A percentile compares a stretch with the other conserved stretches of the same genome.
phyloP scores from a whole-genome alignment of 805 yeast species.

The Cyberlindnera xylosilytica region DNA sequence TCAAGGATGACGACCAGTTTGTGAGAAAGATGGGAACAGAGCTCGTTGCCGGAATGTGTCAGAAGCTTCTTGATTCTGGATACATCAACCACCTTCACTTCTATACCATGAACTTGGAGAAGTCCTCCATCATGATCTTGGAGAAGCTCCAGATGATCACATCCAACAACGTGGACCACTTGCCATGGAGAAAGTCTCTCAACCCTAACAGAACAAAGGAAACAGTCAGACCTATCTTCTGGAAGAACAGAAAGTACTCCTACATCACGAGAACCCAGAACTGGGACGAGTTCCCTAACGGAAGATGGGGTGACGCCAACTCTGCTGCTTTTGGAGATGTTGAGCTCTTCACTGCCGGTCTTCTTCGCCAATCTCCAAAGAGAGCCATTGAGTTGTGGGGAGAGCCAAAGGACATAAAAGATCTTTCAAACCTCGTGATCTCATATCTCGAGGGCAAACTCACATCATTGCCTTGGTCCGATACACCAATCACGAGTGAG shows the following conservation, averaged over 20 bases:
- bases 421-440: conserved; percentile 61
- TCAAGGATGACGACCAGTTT: conserved; percentile 84
- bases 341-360: conserved; percentile 73
- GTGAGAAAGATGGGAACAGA: conserved; percentile 86
- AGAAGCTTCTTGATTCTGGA: conserved; percentile 64
- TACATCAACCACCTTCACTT: conserved; percentile 84
- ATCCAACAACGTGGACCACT: conserved; percentile 28
- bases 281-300: conserved; percentile 99
- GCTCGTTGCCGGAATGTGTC: conserved; percentile 81
- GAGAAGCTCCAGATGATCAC: conserved; percentile 63
- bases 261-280: conserved; percentile 85
- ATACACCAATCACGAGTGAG: conserved; percentile 81
- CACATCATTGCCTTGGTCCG: conserved; percentile 89
- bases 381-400: conserved; percentile 90
- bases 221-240: conserved; percentile 88
- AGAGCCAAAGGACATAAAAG: conserved; percentile 56
- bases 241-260: conserved; percentile 91
- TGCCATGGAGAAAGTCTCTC: conserved; percentile 92
- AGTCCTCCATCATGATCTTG: conserved; percentile 82
- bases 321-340: conserved; percentile 96
- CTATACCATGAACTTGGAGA: conserved; percentile 96
- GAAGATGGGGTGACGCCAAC: conserved; percentile 97
- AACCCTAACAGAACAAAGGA: conserved; percentile 78
- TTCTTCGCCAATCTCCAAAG: conserved; percentile 79
- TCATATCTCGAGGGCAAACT: conserved; percentile 70